A percentile compares a stretch with the other conserved stretches of the same genome.
Conservation (phyloP, 345 rosid genomes). For the Moringa oleifera region DNA sequence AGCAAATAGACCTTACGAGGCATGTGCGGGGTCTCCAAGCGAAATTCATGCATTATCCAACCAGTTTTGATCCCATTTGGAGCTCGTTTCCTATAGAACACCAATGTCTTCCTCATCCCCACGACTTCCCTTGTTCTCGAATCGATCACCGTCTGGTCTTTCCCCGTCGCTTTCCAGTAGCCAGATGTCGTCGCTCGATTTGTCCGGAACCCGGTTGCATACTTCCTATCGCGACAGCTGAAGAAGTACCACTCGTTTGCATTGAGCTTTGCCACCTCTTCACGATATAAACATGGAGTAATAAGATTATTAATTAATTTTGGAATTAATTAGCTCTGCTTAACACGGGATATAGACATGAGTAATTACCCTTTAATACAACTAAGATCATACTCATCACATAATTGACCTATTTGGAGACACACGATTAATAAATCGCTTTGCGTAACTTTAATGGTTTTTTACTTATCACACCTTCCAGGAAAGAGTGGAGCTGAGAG, state of each 20-base stretch:
- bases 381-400: too few species aligned
- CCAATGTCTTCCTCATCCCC: conserved; percentile 98
- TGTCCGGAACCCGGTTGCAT: conserved; percentile 87
- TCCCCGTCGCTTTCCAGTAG: conserved; percentile 99
- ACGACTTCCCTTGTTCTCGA: conserved; percentile 54
- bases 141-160: conserved; percentile 79
- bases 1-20: conserved; percentile 73
- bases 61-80: conserved; percentile 93
- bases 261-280: conserved; percentile 93
- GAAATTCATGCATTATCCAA: conserved; percentile 99
- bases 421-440: too few species aligned
- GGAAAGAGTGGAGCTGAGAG: too few species aligned
- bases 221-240: conserved; percentile 88
- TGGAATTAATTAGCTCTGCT: too few species aligned
- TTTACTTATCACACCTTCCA: too few species aligned
- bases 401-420: too few species aligned
- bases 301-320: too few species aligned
- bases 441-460: too few species aligned
- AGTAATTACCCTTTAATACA: too few species aligned
- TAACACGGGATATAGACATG: too few species aligned
- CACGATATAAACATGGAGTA: too few species aligned
- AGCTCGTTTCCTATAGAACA: conserved; percentile 83
- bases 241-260: conserved; percentile 97
- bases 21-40: conserved; percentile 84
- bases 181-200: conserved; percentile 82